Evolutionary conservation across 2,329 filamentous ascomycete genomes (phyloP), one percentile per base, ranked within the genome.

Genomic region (Diaporthe vaccinii): DNA sequence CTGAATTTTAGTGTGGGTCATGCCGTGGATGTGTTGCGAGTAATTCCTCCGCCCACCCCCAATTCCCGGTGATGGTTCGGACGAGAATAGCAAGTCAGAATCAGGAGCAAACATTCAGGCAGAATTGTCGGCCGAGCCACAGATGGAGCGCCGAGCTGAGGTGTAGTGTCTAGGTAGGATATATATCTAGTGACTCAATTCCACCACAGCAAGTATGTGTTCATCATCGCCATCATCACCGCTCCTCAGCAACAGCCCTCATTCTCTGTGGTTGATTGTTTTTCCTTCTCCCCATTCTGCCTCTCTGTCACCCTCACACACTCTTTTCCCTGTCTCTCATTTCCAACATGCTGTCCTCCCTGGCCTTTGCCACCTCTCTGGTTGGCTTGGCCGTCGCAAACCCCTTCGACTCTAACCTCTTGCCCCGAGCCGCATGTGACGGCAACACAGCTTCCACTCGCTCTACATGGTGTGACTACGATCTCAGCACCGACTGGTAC

Each of bases 391-490:
- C 68, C 20, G 7, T 39, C 5, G 74, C 68, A 28, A 67, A 46
- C 20, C 74, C 74, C 4, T 68, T 57, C 22, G 44, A 70, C 28
- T 72, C 69, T 58, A 20, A 31, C 14, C 69, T 72, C 20, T 34
- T 49, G 2, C 41, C 69, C 8, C 69, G 69, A 41, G 41, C 69
- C 25, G 55, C 31, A 10, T 72, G 69, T 61, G 69, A 61, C 10
- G 80, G 80, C 31, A 82, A 82, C 57, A 81, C 80, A 12, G 77
- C 80, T n/a, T 77, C 78, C 25, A 80, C 80, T 58, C 78, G 80
- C 36, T 78, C 73, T 22, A 76, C 80, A 62, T 84, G 85, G 85
- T 86, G 85, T 58, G 82, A 86, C 69, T 86, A 83, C 73, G 83
- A 83, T 51, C 81, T 86, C 49, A 80, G 82, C 39, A 85, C 83